Evolutionary conservation across 306 rosid genomes (phyloP).

Genomic region (Castanea sativa): DNA sequence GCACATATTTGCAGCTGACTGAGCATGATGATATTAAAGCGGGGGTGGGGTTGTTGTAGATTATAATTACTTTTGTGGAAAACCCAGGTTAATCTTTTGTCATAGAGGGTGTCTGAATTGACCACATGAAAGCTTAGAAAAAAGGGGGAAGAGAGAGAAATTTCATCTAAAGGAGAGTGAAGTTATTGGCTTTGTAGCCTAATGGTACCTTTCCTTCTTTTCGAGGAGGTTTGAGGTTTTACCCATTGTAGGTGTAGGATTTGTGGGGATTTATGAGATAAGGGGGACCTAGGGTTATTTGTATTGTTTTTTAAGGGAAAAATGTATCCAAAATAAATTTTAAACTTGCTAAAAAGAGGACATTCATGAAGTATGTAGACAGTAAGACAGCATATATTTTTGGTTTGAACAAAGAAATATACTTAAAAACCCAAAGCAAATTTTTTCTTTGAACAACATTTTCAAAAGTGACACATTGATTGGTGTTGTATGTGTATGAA

Average conservation of each 20-base stretch:
- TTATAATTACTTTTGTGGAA: neutral
- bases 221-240: neutral
- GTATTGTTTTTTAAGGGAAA: neutral
- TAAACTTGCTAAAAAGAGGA: neutral
- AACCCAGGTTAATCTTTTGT: neutral
- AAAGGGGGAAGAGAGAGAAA: neutral
- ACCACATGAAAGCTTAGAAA: neutral
- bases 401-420: neutral
- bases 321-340: neutral
- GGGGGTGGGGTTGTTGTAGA: neutral
- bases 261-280: neutral
- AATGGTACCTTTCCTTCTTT: neutral
- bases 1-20: neutral
- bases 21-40: neutral
- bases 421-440: neutral
- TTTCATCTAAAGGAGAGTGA: neutral
- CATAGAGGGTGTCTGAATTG: neutral
- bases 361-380: neutral
- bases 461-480: too few species aligned
- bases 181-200: neutral
- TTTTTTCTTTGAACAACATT: neutral
- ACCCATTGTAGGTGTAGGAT: neutral
- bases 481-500: too few species aligned
- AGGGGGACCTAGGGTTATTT: too few species aligned
- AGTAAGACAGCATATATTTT: too few species aligned